Conservation (phyloP, 176 grass and related monocot species). For the Zoysia pacifica region DNA sequence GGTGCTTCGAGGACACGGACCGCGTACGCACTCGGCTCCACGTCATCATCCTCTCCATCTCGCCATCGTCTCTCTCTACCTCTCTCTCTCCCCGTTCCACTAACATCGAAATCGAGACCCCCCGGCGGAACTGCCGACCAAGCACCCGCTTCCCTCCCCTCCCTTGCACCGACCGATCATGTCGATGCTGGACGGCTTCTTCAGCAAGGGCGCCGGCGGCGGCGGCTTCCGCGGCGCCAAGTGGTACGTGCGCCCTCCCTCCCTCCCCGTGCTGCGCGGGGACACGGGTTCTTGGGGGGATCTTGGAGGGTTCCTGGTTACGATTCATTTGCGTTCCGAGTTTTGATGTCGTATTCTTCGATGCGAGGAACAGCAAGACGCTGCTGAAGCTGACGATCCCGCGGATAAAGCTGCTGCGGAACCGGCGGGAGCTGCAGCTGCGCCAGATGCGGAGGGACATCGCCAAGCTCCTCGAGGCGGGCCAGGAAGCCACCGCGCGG, state of each 20-base stretch:
- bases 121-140: too few relatives aligned
- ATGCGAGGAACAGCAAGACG: conserved; percentile 68
- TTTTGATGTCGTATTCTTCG: background rate
- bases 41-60: too few relatives aligned
- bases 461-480: conserved; percentile 93
- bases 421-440: conserved; percentile 88
- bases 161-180: too few relatives aligned
- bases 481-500: conserved; percentile 93
- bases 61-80: too few relatives aligned
- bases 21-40: too few relatives aligned
- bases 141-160: too few relatives aligned
- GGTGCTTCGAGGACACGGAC: too few relatives aligned
- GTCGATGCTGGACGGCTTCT: conserved; percentile 81
- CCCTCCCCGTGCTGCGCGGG: background rate
- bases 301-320: background rate
- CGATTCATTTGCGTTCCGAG: background rate
- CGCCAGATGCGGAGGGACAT: conserved; percentile 97
- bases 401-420: conserved; percentile 95
- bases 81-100: too few relatives aligned
- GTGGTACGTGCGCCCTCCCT: conserved; percentile 52
- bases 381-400: conserved; percentile 95
- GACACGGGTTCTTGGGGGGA: background rate
- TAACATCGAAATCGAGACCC: too few relatives aligned
- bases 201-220: conserved; percentile 53
- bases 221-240: conserved; percentile 71